Base-by-base conservation (phyloP, 805 yeast genomes). In the Saturnispora silvae region DNA sequence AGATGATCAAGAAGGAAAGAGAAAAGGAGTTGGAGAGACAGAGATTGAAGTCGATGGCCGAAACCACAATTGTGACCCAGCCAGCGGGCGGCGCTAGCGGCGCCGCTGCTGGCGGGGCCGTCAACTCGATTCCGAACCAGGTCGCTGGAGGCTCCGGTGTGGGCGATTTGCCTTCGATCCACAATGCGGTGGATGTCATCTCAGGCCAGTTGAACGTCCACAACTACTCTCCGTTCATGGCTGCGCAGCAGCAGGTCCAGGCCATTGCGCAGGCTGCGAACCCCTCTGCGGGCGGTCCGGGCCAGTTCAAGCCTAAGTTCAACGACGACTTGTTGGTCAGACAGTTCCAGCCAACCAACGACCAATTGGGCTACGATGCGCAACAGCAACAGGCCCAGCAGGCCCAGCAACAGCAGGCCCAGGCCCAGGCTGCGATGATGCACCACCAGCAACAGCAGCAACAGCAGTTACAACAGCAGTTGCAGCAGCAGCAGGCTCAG, bases 11-110 rank as follows among this genome's bases (percentile, higher is more conserved):
- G 25, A 36, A 36, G 34, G 39, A 36, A 31, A 30, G 39, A 20
- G 39, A 36, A 7, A 36, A 36, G 31, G 39, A 36, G 31, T 31
- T 36, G n/a, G 39, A 36, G 19, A 36, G 39, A 30, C 39, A 36
- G 14, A 36, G 31, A 19, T 24, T 36, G 26, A 36, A 36, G 16
- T 36, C 39, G 11, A 20, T 36, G 18, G 33, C 39, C 9, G 33
- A 31, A 16, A 30, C 39, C 4, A 35, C 38, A 4, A 35, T 35
- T 28, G 31, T 19, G n/a, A 4, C 38, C 17, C 20, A 25, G 6
- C 24, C 28, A 18, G 10, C 33, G n/a, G n/a, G n/a, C n/a, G n/a
- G n/a, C n/a, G n/a, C n/a, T n/a, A n/a, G n/a, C n/a, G n/a, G n/a
- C n/a, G n/a, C n/a, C n/a, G n/a, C n/a, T n/a, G n/a, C n/a, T n/a